Conservation (phyloP, 23 red algal species). For the Agarophyton chilense region DNA sequence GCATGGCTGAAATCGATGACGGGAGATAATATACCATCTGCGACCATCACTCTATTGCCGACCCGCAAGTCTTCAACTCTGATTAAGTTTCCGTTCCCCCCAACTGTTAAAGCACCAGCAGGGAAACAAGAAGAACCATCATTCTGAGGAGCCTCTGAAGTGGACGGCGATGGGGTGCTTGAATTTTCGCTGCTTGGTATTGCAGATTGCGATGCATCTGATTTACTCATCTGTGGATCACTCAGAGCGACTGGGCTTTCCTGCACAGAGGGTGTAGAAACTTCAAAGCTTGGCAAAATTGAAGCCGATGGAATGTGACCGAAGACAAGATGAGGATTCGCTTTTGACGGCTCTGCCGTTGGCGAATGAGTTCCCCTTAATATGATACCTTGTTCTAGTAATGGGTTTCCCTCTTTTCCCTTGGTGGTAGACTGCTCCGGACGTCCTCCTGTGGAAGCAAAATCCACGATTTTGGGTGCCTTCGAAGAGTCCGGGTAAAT, state of each 20-base stretch:
- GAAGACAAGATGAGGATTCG: background rate
- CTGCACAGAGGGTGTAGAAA: background rate
- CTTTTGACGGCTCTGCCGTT: background rate
- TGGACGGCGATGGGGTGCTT: background rate
- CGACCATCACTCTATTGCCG: constrained; percentile 42
- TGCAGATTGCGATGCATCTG: background rate
- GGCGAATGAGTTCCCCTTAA: background rate
- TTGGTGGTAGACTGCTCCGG: background rate
- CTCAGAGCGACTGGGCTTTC: background rate
- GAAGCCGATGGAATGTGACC: background rate
- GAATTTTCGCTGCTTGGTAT: background rate
- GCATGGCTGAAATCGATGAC: constrained; percentile 63
- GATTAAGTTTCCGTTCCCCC: background rate
- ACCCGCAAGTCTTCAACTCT: constrained; percentile 25
- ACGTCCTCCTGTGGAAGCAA: background rate
- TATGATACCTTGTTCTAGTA: background rate
- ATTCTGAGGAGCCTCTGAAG: background rate
- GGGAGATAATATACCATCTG: constrained; percentile 16
- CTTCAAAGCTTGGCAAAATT: background rate
- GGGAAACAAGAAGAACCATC: constrained; percentile 49
- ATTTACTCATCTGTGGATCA: background rate
- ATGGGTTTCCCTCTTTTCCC: background rate
- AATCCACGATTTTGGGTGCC: constrained; percentile 13
- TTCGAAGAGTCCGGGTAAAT: constrained; percentile 23
- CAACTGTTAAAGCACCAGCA: background rate